These are phyloP conservation scores for Tuber melanosporum DNA, from an alignment of 495 filamentous ascomycete genomes.

Conservation along the genomic window DNA sequence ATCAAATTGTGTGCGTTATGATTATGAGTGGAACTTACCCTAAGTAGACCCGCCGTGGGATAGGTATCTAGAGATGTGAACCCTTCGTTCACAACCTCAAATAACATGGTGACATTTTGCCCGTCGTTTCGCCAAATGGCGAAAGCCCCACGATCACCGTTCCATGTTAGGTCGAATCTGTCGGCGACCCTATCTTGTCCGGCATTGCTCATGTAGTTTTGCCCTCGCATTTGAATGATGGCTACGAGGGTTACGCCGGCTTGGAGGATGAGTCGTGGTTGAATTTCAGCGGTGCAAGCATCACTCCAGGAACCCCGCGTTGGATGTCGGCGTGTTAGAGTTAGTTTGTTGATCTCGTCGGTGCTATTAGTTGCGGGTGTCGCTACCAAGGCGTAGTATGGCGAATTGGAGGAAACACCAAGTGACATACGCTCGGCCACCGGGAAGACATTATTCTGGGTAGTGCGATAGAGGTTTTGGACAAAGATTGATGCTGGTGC, in stretches of 20 bases:
- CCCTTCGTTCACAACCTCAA: neutral
- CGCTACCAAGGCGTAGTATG: neutral
- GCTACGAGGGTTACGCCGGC: neutral
- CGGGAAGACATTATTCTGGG: constrained; percentile 2
- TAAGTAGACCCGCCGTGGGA: neutral
- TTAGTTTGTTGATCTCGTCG: neutral
- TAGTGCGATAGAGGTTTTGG: neutral
- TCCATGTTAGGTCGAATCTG: constrained; percentile 1
- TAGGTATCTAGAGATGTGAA: neutral
- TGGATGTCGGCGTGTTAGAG: neutral
- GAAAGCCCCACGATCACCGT: neutral
- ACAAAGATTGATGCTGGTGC: neutral
- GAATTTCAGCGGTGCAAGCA: neutral
- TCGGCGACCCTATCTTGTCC: neutral
- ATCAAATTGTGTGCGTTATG: neutral
- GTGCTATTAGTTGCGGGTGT: neutral
- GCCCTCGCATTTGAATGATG: neutral
- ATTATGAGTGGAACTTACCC: neutral
- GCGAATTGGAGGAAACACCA: constrained; percentile 2
- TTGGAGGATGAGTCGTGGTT: neutral
- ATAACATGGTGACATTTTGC: neutral
- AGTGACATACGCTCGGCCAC: constrained; percentile 1
- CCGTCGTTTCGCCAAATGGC: neutral
- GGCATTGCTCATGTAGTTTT: neutral
- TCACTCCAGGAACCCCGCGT: neutral